Conservation (phyloP, 345 rosid species). For the Citrus mangshanensis region DNA sequence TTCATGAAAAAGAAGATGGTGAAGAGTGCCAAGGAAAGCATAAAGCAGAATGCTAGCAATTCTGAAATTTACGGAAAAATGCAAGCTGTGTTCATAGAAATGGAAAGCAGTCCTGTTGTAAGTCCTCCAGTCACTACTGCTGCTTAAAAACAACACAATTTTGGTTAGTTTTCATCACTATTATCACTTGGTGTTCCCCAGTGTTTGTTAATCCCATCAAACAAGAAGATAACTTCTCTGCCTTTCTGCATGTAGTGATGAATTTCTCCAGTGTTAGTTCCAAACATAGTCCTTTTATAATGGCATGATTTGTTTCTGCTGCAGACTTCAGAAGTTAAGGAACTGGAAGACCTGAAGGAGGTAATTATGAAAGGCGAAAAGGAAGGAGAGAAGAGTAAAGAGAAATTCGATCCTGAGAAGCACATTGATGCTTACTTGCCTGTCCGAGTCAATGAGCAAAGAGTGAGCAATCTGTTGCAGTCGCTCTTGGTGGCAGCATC, state of each 20-base stretch:
- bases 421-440: slow-evolving; percentile 82
- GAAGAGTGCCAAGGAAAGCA: slow-evolving; percentile 70
- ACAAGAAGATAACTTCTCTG: neutral
- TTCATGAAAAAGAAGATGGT: slow-evolving; percentile 67
- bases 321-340: slow-evolving; percentile 44
- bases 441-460: slow-evolving; percentile 77
- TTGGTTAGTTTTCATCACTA: neutral
- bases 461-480: slow-evolving; percentile 78
- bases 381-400: slow-evolving; percentile 23
- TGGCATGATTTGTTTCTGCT: neutral
- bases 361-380: slow-evolving; percentile 50
- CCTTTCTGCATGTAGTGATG: neutral
- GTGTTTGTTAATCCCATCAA: neutral
- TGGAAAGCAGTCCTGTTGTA: slow-evolving; percentile 54
- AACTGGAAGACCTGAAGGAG: slow-evolving; percentile 69
- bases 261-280: neutral
- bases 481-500: slow-evolving; percentile 63
- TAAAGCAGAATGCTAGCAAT: slow-evolving; percentile 47
- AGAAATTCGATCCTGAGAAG: slow-evolving; percentile 68
- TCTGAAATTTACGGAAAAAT: slow-evolving; percentile 64
- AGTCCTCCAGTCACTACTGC: slow-evolving; percentile 16
- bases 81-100: slow-evolving; percentile 66
- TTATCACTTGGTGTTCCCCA: neutral
- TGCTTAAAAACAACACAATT: neutral
- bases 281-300: neutral